These are phyloP conservation scores for Aspergillus nanangensis DNA, from an alignment of 495 filamentous ascomycete species.

Conservation along the genomic window DNA sequence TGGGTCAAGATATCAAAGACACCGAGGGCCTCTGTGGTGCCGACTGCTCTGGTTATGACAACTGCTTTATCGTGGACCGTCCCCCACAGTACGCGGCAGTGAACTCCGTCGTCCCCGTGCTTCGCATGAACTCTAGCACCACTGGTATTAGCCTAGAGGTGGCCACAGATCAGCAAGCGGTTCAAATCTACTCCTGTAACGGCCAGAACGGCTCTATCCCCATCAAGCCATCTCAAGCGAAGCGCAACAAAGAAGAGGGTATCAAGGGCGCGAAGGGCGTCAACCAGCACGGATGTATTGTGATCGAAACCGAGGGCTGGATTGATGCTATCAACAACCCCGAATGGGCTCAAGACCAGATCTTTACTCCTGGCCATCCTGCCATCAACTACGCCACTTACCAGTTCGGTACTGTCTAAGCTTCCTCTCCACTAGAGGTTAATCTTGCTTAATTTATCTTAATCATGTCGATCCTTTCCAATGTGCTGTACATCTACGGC, in stretches of 20 bases:
- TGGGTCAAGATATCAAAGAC: slow-evolving; percentile 61
- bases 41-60: slow-evolving; percentile 74
- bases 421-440: neutral
- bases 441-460: neutral
- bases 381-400: slow-evolving; percentile 65
- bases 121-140: slow-evolving; percentile 51
- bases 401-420: slow-evolving; percentile 42
- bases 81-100: slow-evolving; percentile 58
- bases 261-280: slow-evolving; percentile 34
- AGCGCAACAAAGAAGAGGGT: slow-evolving; percentile 41
- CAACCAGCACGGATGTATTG: slow-evolving; percentile 67
- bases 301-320: slow-evolving; percentile 61
- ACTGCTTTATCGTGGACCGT: slow-evolving; percentile 66
- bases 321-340: slow-evolving; percentile 81
- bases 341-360: slow-evolving; percentile 67
- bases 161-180: slow-evolving; percentile 68
- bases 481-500: neutral
- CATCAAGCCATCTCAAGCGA: slow-evolving; percentile 49
- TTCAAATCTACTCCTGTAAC: slow-evolving; percentile 76
- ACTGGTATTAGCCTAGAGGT: slow-evolving; percentile 71
- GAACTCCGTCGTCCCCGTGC: slow-evolving; percentile 57
- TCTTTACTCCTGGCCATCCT: slow-evolving; percentile 60
- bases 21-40: slow-evolving; percentile 63
- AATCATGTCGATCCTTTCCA: neutral
- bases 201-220: slow-evolving; percentile 62